phyloP scores from a whole-genome alignment of 2,329 filamentous ascomycete species.

The Fusarium nodosum region DNA sequence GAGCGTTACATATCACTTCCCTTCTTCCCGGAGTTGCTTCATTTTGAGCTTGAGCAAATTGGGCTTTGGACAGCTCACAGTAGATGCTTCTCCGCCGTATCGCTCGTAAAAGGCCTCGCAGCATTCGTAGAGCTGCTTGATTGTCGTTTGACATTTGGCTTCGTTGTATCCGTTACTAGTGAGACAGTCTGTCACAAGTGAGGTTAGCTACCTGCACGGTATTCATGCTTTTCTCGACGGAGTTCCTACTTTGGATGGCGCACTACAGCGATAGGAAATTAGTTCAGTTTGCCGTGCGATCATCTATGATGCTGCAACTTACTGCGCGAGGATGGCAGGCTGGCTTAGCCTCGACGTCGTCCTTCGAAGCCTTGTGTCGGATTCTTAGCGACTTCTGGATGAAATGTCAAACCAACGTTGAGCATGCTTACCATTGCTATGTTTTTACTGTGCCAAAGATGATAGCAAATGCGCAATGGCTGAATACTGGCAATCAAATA shows the following conservation, averaged over 20 bases:
- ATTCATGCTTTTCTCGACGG: neutral
- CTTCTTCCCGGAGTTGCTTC: slow-evolving; percentile 73
- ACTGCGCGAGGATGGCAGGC: slow-evolving; percentile 90
- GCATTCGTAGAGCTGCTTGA: slow-evolving; percentile 93
- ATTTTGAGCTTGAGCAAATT: slow-evolving; percentile 85
- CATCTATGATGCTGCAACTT: slow-evolving; percentile 54
- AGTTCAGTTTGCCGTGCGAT: neutral
- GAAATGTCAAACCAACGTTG: too few relatives aligned
- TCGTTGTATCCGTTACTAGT: slow-evolving; percentile 88
- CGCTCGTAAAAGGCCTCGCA: slow-evolving; percentile 89
- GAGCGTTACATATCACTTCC: slow-evolving; percentile 62
- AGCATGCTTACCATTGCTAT: slow-evolving; percentile 26
- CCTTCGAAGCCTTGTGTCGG: slow-evolving; percentile 62
- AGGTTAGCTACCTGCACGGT: slow-evolving; percentile 9
- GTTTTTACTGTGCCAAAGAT: neutral
- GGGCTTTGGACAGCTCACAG: slow-evolving; percentile 88
- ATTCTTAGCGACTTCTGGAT: slow-evolving; percentile 15
- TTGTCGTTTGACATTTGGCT: slow-evolving; percentile 80
- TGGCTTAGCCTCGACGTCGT: slow-evolving; percentile 79
- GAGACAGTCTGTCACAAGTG: slow-evolving; percentile 76
- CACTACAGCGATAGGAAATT: slow-evolving; percentile 67
- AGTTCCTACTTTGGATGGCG: slow-evolving; percentile 82
- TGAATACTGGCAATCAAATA: neutral
- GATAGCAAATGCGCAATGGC: neutral
- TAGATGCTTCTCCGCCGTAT: slow-evolving; percentile 80